Evolutionary conservation across 169 alveolate genomes (phyloP), one percentile per base, ranked within the genome.

Genomic region (Theileria parva): DNA sequence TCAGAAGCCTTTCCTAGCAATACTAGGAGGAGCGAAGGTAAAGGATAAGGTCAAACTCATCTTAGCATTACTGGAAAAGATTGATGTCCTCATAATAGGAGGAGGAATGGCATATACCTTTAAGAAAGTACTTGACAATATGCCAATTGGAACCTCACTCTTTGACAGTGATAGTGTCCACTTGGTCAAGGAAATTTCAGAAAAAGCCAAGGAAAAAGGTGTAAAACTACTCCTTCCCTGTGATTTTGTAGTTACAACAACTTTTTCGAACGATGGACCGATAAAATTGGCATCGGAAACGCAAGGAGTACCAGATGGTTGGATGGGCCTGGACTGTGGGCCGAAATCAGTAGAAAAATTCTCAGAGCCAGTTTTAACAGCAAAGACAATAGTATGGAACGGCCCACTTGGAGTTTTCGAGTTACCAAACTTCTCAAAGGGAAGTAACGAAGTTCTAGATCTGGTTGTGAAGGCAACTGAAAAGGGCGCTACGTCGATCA

Each of bases 91-190:
- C 97, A 95, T 97, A 59, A 94, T 98, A 59, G 99, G 99, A 8
- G 99, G 99, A 64, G 99, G 99, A 17, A 98, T 97, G 99, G 99
- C 99, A 21, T 97, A 95, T 94, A 97, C 99, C 32, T 98, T 97
- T 96, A 87, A 94, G 70, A 95, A 95, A 74, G 98, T 92, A 21
- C 79, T 96, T 64, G 78, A 93, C 65, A 87, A 86, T 63, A 94
- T 95, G 96, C 74, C 79, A 63, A 96, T 97, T 64, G 99, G 99
- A 19, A 88, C 89, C 39, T 97, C 99, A 53, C 92, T 97, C 65
- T 97, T 86, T 83, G 99, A 98, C 86, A 98, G 92, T 77, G 99
- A 94, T 8, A 99, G 99, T 27, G 96, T 98, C 44, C 91, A 95
- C 71, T 95, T 96, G 32, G 99, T 97, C 21, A 94, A 93, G 11